Percentiles rank a stretch among this genome's conserved stretches.
Evolutionary conservation across 2,329 filamentous ascomycete genomes (phyloP).

Genomic region (Akanthomyces muscarius): DNA sequence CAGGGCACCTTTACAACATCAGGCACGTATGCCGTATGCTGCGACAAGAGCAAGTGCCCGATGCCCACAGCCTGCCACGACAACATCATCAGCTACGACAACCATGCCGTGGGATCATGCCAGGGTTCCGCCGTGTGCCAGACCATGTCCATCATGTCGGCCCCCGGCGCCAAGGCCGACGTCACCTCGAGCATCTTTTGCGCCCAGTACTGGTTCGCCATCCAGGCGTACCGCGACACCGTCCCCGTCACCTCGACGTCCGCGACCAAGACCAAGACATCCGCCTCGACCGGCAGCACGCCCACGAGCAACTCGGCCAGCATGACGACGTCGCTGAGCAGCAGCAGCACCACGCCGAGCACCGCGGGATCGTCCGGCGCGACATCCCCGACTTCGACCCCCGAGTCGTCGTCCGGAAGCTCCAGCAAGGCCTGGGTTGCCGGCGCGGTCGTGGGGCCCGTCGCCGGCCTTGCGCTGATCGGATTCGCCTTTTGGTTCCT

Average conservation of each 20-base stretch:
- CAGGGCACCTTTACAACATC: constrained; percentile 12
- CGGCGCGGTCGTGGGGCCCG: constrained; percentile 11
- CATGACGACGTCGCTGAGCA: not conserved
- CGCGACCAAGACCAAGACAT: not conserved
- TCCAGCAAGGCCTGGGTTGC: constrained; percentile 14
- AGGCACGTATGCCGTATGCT: constrained; percentile 8
- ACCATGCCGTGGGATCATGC: constrained; percentile 10
- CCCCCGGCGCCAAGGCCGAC: constrained; percentile 1
- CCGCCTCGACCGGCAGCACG: constrained; percentile 6
- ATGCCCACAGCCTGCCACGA: constrained; percentile 9
- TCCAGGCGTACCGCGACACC: constrained; percentile 15
- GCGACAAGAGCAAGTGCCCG: constrained; percentile 10
- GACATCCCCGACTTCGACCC: not conserved
- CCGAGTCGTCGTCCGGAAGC: not conserved
- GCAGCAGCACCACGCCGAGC: not conserved
- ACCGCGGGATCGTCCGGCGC: not conserved
- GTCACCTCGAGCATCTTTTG: constrained; percentile 16
- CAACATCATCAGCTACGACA: constrained; percentile 13
- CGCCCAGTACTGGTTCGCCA: constrained; percentile 13
- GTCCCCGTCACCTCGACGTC: not conserved
- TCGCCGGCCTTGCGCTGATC: constrained; percentile 8
- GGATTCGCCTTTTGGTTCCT: constrained; percentile 9
- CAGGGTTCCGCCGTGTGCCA: not conserved
- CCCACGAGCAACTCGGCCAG: constrained; percentile 11
- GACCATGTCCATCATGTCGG: constrained; percentile 16